Evolutionary conservation across 1,284 basidiomycete species (phyloP).

Genomic region (Coniferiporia sulphurascens): DNA sequence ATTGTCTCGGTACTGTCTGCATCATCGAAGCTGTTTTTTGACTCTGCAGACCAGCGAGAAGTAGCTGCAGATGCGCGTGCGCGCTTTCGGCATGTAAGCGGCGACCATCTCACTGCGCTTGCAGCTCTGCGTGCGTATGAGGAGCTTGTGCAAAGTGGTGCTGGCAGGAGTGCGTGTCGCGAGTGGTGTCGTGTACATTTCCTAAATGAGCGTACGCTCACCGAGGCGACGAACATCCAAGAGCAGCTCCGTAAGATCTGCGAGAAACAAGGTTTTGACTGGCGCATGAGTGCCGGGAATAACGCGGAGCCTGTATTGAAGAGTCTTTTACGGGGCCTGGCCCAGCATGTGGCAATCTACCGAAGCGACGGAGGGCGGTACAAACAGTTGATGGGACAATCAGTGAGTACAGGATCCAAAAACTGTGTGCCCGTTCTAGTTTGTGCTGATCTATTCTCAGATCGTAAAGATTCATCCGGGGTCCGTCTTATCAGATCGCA

Average conservation of each 20-base stretch:
- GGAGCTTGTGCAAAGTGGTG: conserved; percentile 36
- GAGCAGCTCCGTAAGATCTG: conserved; percentile 75
- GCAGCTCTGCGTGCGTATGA: conserved; percentile 83
- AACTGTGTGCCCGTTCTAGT: background rate
- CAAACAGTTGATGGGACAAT: conserved; percentile 74
- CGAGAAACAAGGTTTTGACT: conserved; percentile 56
- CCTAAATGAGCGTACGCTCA: conserved; percentile 81
- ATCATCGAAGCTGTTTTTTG: conserved; percentile 71
- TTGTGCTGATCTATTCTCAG: conserved; percentile 33
- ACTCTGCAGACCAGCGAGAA: conserved; percentile 63
- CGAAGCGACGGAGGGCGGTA: conserved; percentile 78
- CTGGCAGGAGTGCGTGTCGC: conserved; percentile 31
- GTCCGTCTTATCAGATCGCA: conserved; percentile 74
- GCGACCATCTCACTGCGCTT: conserved; percentile 88
- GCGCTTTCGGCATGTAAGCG: conserved; percentile 80
- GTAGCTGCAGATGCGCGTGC: conserved; percentile 60
- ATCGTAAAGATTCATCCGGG: conserved; percentile 86
- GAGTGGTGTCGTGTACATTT: conserved; percentile 84
- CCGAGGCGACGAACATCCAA: conserved; percentile 81
- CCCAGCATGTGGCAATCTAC: conserved; percentile 78
- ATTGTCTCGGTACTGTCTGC: conserved; percentile 78
- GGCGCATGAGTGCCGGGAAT: conserved; percentile 50
- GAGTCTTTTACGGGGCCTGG: conserved; percentile 70
- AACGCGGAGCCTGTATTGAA: conserved; percentile 58
- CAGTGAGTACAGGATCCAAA: conserved; percentile 43